Conservation (phyloP, 176 grass and related monocot genomes). For the Cymbopogon citratus region DNA sequence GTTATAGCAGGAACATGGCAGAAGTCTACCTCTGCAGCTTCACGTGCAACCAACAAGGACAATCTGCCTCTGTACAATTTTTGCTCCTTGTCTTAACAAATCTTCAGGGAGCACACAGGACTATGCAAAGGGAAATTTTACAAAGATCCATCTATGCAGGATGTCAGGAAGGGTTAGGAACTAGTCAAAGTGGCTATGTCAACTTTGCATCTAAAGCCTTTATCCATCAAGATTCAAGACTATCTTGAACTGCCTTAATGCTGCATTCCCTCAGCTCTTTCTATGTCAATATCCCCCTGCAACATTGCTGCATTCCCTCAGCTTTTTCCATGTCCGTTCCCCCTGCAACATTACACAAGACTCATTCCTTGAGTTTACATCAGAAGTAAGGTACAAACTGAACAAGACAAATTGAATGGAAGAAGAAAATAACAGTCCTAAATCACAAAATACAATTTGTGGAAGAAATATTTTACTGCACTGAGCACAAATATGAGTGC, state of each 20-base stretch:
- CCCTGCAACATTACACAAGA: background rate
- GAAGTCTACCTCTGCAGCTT: background rate
- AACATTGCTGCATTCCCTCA: background rate
- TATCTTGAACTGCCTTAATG: slow-evolving; percentile 13
- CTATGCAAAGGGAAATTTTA: background rate
- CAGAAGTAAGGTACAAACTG: background rate
- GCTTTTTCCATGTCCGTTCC: slow-evolving; percentile 22
- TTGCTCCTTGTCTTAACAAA: background rate
- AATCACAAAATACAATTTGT: background rate
- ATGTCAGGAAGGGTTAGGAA: background rate
- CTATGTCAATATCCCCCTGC: slow-evolving; percentile 23
- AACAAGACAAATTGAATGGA: background rate
- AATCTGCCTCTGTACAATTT: slow-evolving; percentile 1
- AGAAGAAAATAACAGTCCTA: background rate
- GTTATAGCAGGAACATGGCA: background rate
- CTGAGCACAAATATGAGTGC: background rate
- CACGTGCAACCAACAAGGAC: background rate
- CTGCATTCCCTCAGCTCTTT: slow-evolving; percentile 6
- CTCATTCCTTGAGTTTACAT: background rate
- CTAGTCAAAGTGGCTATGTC: background rate
- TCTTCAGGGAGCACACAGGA: background rate
- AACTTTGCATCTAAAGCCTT: background rate
- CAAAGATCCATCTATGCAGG: background rate
- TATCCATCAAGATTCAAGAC: slow-evolving; percentile 1
- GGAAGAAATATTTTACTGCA: background rate